These are phyloP conservation scores for Russula ochroleuca DNA, from an alignment of 768 basidiomycete genomes.

Conservation along the genomic window DNA sequence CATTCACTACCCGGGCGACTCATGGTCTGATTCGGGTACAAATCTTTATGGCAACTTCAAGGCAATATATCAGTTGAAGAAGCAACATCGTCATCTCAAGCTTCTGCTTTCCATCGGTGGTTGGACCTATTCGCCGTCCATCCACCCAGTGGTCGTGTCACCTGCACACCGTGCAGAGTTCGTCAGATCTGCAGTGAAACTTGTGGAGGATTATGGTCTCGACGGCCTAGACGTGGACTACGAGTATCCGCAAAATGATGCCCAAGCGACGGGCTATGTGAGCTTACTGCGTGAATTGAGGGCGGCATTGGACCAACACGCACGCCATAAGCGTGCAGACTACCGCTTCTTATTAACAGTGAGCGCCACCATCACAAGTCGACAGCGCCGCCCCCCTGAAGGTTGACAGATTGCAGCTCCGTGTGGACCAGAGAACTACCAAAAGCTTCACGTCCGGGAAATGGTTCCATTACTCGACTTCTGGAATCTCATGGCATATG, in stretches of 20 bases:
- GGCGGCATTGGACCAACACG: conserved; percentile 69
- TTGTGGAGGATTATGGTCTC: conserved; percentile 88
- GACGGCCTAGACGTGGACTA: conserved; percentile 93
- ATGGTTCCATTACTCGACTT: conserved; percentile 91
- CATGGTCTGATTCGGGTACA: conserved; percentile 86
- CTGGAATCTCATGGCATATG: conserved; percentile 97
- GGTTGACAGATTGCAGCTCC: conserved; percentile 77
- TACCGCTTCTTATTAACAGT: conserved; percentile 75
- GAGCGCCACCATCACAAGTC: conserved; percentile 31
- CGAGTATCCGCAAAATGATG: conserved; percentile 80
- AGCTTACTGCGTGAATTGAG: conserved; percentile 76
- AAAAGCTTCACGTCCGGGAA: conserved; percentile 68
- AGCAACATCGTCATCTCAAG: conserved; percentile 74
- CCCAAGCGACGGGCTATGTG: conserved; percentile 79
- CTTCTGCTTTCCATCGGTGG: conserved; percentile 88
- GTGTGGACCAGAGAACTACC: conserved; percentile 83
- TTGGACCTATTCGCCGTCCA: conserved; percentile 87
- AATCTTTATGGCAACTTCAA: conserved; percentile 97
- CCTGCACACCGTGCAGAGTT: conserved; percentile 64
- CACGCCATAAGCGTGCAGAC: conserved; percentile 54
- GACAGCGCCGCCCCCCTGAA: conserved; percentile 15
- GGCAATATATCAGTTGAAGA: conserved; percentile 87
- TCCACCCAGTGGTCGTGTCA: conserved; percentile 75
- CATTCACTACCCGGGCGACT: conserved; percentile 93
- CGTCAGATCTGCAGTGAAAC: conserved; percentile 68